Conservation (phyloP, 2,329 filamentous ascomycete species). For the Calonectria pteridis region DNA sequence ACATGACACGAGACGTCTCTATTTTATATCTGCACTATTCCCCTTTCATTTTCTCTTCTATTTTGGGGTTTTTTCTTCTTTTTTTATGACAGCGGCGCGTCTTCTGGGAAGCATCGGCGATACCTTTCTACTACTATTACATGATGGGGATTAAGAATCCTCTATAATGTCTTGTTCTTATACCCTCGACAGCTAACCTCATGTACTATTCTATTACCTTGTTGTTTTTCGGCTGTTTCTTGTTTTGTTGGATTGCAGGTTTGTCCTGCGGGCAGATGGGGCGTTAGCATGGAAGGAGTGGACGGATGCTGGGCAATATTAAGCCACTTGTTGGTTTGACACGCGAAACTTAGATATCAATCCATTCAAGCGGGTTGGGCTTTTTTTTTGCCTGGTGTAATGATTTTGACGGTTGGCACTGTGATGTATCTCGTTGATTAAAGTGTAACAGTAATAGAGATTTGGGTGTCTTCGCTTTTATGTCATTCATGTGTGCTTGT, state of each 20-base stretch:
- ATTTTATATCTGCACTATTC: constrained; percentile 23
- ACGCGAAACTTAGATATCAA: constrained; percentile 17
- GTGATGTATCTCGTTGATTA: not conserved
- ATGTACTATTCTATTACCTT: constrained; percentile 37
- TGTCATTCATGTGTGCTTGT: not conserved
- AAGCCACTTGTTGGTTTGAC: not conserved
- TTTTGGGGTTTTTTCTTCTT: constrained; percentile 22
- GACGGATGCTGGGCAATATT: constrained; percentile 20
- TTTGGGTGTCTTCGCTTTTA: not conserved
- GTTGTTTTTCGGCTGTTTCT: constrained; percentile 16
- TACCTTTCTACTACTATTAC: constrained; percentile 28
- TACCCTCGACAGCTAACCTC: constrained; percentile 33
- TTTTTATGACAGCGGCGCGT: constrained; percentile 31
- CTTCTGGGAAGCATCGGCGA: constrained; percentile 43
- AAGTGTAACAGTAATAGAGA: not conserved
- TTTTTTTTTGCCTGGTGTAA: not conserved
- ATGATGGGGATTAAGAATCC: constrained; percentile 28
- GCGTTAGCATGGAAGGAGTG: constrained; percentile 27
- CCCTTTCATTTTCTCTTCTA: constrained; percentile 15
- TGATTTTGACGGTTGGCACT: not conserved
- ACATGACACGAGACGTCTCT: constrained; percentile 6
- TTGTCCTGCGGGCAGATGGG: constrained; percentile 17
- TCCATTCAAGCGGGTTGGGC: not conserved
- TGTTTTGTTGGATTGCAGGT: constrained; percentile 33
- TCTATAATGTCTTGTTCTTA: constrained; percentile 34